These are phyloP conservation scores for Phytophthora tubulina DNA, from an alignment of 352 stramenopile species.

Conservation along the genomic window DNA sequence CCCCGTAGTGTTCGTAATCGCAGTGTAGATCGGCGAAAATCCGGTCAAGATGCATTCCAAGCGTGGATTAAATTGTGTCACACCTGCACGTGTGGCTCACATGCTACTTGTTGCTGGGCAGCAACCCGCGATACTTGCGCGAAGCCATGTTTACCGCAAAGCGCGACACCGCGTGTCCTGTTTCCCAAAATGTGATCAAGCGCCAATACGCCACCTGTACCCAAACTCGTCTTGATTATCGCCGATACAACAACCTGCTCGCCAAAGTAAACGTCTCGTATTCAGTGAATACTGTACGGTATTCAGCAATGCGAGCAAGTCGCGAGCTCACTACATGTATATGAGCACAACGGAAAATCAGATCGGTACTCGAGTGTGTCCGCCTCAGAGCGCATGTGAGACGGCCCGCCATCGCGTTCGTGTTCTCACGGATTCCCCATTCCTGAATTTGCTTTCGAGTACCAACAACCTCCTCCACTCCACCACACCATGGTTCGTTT, in stretches of 20 bases:
- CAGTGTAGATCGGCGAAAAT: slow-evolving; percentile 24
- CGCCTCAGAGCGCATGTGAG: slow-evolving; percentile 1
- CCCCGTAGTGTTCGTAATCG: slow-evolving; percentile 7
- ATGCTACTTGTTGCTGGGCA: slow-evolving; percentile 3
- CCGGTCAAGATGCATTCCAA: neutral
- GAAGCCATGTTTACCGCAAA: slow-evolving; percentile 31
- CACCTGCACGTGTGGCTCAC: slow-evolving; percentile 21
- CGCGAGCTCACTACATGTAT: no score
- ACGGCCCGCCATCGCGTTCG: slow-evolving; percentile 7
- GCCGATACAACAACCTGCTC: neutral
- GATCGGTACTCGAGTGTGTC: slow-evolving; percentile 3
- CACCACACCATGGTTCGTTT: slow-evolving; percentile 26
- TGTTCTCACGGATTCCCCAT: slow-evolving; percentile 5
- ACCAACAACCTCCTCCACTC: slow-evolving; percentile 19
- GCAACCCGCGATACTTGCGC: slow-evolving; percentile 12
- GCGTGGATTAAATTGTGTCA: slow-evolving; percentile 10
- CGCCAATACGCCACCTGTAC: neutral
- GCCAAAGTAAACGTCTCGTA: slow-evolving; percentile 17
- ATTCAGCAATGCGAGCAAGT: no score
- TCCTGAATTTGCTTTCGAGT: slow-evolving; percentile 26
- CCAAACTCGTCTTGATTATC: slow-evolving; percentile 26
- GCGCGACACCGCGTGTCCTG: neutral
- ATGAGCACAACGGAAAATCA: slow-evolving; percentile 7
- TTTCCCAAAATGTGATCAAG: slow-evolving; percentile 20
- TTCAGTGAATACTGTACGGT: neutral